These are phyloP conservation scores for Cladosporium halotolerans DNA, from an alignment of 2,329 filamentous ascomycete species.

Conservation along the genomic window DNA sequence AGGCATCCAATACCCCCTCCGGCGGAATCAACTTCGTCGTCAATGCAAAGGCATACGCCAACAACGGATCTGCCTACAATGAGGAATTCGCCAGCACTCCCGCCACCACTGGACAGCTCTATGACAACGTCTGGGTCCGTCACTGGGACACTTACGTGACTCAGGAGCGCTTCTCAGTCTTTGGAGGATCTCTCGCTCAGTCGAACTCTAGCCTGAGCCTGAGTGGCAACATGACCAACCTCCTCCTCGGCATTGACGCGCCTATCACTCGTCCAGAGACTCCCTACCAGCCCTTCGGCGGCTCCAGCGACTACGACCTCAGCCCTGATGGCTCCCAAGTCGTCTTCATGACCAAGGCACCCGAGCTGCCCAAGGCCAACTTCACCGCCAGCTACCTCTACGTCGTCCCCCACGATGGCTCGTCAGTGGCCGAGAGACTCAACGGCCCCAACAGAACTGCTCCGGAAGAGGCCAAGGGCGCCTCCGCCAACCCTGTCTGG, in stretches of 20 bases:
- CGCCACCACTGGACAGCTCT: slow-evolving; percentile 41
- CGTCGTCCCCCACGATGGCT: slow-evolving; percentile 23
- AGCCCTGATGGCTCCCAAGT: slow-evolving; percentile 21
- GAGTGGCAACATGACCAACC: slow-evolving; percentile 18
- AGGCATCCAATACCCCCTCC: slow-evolving; percentile 23
- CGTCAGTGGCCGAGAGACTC: slow-evolving; percentile 18
- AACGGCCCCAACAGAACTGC: slow-evolving; percentile 22
- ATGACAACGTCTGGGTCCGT: slow-evolving; percentile 47
- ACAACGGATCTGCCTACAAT: slow-evolving; percentile 38
- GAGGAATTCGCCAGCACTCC: slow-evolving; percentile 43
- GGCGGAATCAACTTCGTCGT: slow-evolving; percentile 24
- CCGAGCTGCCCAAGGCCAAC: slow-evolving; percentile 21
- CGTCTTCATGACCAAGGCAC: slow-evolving; percentile 22
- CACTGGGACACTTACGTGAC: slow-evolving; percentile 49
- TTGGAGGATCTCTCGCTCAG: slow-evolving; percentile 38
- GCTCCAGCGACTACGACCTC: slow-evolving; percentile 19
- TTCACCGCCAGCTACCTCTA: slow-evolving; percentile 22
- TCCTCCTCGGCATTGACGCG: slow-evolving; percentile 19
- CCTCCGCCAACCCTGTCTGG: slow-evolving; percentile 17
- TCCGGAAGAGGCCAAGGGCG: slow-evolving; percentile 19
- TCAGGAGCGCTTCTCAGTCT: slow-evolving; percentile 45
- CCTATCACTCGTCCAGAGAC: slow-evolving; percentile 21
- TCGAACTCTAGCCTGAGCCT: slow-evolving; percentile 14
- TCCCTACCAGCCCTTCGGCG: slow-evolving; percentile 20
- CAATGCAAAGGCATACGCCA: slow-evolving; percentile 22